Base-by-base conservation (phyloP, 805 yeast species). In the Starmerella tilneyi region DNA sequence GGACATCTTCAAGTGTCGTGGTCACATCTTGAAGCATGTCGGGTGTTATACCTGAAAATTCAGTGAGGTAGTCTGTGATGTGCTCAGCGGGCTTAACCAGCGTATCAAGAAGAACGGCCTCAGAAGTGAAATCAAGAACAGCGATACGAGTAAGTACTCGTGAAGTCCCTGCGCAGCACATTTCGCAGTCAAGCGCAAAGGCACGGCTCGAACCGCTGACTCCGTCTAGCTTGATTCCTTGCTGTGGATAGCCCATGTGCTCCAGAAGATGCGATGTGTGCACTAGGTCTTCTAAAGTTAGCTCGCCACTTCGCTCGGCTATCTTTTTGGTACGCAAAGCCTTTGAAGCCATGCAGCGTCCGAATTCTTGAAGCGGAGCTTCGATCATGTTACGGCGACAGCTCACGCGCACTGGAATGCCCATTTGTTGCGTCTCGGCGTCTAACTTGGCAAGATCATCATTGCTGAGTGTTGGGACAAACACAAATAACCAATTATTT, bases 171-270 rank as follows among this genome's bases (percentile, higher is more conserved):
- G 88, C 63, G 47, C 71, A 64, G 59, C 96, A 85, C 85, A 89
- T 92, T 63, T 89, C 98, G 68, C 98, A 92, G 63, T 89, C 98
- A 16, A 92, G 53, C 0, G 94, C 92, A 64, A 75, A 84, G 0
- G 81, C 75, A 46, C 70, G 20, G 15, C 31, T 29, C 9, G 29
- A 28, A 23, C 54, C 54, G 4, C 24, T 33, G 11, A 26, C 8
- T 7, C 7, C 15, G 36, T 45, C 48, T 11, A 50, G 46, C 17
- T 8, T 8, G 26, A 45, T 21, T 11, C 54, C 54, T 8, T 31
- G 12, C 16, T 21, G 5, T 12, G 53, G 53, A 29, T 39, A 55
- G 4, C 51, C 50, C 21, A 30, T 11, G 1, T n/a, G 11, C 8
- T 27, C 35, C 27, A 47, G 41, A 17, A 38, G 17, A 19, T 27